A percentile compares a stretch with the other conserved stretches of the same genome.
Conservation (phyloP, 192 early-diverging fungal species). For the Rhizoclosmatium sp. region DNA sequence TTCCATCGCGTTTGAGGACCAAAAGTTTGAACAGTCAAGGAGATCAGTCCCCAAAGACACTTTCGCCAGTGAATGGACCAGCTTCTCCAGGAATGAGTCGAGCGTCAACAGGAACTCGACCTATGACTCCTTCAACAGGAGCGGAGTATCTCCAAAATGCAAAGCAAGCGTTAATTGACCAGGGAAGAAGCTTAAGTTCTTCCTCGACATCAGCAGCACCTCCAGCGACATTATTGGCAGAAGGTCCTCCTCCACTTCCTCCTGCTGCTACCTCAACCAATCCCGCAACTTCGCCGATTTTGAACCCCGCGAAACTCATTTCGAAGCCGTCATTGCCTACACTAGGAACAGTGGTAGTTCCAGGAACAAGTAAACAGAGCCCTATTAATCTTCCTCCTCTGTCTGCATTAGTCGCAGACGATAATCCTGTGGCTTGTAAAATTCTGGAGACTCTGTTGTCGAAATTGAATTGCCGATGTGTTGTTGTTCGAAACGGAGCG, state of each 20-base stretch:
- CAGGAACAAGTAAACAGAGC: not conserved
- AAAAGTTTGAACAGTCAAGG: slow-evolving; percentile 43
- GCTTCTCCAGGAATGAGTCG: slow-evolving; percentile 4
- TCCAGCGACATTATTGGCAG: not conserved
- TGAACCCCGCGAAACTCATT: not conserved
- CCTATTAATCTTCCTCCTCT: slow-evolving; percentile 29
- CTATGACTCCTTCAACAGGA: slow-evolving; percentile 17
- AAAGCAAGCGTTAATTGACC: slow-evolving; percentile 37
- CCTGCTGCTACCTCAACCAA: not conserved
- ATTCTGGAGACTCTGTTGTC: slow-evolving; percentile 90
- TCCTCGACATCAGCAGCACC: not conserved
- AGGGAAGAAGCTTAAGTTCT: slow-evolving; percentile 14
- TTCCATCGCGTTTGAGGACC: slow-evolving; percentile 49
- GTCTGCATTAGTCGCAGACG: slow-evolving; percentile 83
- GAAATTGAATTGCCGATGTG: slow-evolving; percentile 78
- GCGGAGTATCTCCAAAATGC: slow-evolving; percentile 43
- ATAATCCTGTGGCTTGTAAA: slow-evolving; percentile 88
- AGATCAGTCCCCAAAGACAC: slow-evolving; percentile 10
- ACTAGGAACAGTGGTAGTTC: not conserved
- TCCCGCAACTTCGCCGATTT: slow-evolving; percentile 10
- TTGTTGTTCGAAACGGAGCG: slow-evolving; percentile 87
- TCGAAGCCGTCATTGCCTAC: slow-evolving; percentile 1
- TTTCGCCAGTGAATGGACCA: slow-evolving; percentile 5
- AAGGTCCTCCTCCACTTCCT: not conserved
- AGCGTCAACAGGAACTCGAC: slow-evolving; percentile 12